Base-by-base conservation (phyloP, 345 rosid genomes). In the Isatis tinctoria region DNA sequence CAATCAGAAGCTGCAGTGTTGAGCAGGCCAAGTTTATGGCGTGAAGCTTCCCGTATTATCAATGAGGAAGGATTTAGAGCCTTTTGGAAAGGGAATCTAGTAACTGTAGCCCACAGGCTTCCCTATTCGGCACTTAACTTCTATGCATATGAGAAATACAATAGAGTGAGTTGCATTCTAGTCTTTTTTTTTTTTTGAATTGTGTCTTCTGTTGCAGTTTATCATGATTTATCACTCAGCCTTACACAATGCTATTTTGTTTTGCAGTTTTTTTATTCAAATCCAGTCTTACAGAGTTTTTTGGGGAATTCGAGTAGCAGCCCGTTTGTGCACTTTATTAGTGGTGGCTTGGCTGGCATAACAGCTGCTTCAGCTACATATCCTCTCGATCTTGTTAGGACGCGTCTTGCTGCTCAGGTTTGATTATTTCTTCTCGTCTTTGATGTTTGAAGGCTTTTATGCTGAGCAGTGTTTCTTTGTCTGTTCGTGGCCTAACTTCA, bases 371-470 rank as follows among this genome's bases (percentile, higher is more conserved):
- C 96, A 18, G 90, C 85, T 45, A 90, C 93, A 4, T 95, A 95
- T 80, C 99, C 99, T 20, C 73, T 95, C 48, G 99, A 95, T 85
- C 99, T 95, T 57, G 90, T 95, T 51, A 87, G 99, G 88, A 92
- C 99, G 11, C 96, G 99, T 56, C 92, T 95, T 39, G 90, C 99
- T 63, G 99, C 97, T 28, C 98, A 92, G 98, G 98, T 90, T 60
- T 13, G 57, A 9, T 26, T 3, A 2, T 18, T 44, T 36, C 52
- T 10, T 14, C 57, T 35, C 58, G 2, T 8, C 10, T 48, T 10
- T 69, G 45, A 0, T n/a, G 35, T 52, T 32, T 37, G 24, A 39
- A 63, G 63, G 41, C 17, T 40, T 72, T 67, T 68, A 39, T 30
- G 30, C 36, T 52, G 49, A 47, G 58, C 39, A 51, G 16, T 14